Base-by-base conservation (phyloP, 257 asterid genomes). In the Striga asiatica region DNA sequence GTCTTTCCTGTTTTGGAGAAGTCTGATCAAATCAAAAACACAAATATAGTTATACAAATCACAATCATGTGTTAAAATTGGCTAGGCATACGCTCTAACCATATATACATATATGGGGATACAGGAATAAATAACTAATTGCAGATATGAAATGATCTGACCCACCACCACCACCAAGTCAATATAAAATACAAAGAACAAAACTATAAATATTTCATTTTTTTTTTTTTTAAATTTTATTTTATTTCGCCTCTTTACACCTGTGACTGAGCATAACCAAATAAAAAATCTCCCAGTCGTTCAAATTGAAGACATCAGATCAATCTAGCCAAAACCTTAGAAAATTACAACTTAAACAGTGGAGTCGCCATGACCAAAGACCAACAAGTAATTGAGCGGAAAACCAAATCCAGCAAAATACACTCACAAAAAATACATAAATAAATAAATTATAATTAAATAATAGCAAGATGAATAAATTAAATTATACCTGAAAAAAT, bases 401-500 rank as follows among this genome's bases (percentile, higher is more conserved):
- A 16, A 45, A 20, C 6, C 60, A 43, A 22, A 49, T 24, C 56
- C 38, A 23, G 31, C 34, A 49, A 19, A 39, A 16, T 19, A 1
- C 4, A 28, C 51, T 16, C 2, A 27, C 12, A 28, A 31, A 37
- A 8, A 24, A 50, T 11, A 42, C 24, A 50, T 21, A 4, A 66
- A 66, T n/a, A 39, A 0, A 17, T 32, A 39, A 39, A 12, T 39
- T 13, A 39, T 8, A 60, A 66, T 2, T 7, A 56, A 5, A 41
- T 4, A 56, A 31, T 6, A 12, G 43, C 50, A 38, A 28, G 18
- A 46, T 13, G 34, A 28, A 16, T 39, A 45, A 28, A 16, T 39
- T 17, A 50, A 13, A 6, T 62, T 57, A 20, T 58, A 81, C 85
- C 88, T 67, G 68, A 39, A 10, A 17, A 65, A 69, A 64, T 28